Evolutionary conservation across 2,329 filamentous ascomycete genomes (phyloP).

Genomic region (Fusarium kyushuense): DNA sequence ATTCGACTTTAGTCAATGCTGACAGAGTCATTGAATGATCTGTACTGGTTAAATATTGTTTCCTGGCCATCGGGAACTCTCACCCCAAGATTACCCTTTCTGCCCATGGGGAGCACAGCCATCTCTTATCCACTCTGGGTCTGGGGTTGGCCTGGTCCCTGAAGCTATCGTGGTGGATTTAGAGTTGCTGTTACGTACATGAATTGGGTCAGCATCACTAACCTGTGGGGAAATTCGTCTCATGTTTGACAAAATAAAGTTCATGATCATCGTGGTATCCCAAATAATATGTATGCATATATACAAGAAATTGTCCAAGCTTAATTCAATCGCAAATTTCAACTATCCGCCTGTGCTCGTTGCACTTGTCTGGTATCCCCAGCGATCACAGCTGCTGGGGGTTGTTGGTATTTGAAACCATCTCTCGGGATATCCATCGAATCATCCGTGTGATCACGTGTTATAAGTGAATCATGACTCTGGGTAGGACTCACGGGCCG

Average conservation of each 20-base stretch:
- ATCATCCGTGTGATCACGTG: slow-evolving; percentile 34
- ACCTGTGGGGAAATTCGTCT: neutral
- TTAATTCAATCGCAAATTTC: slow-evolving; percentile 3
- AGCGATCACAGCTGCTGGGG: slow-evolving; percentile 34
- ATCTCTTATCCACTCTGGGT: slow-evolving; percentile 15
- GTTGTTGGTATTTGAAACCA: slow-evolving; percentile 20
- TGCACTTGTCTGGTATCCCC: slow-evolving; percentile 35
- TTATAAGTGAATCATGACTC: slow-evolving; percentile 48
- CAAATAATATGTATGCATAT: neutral
- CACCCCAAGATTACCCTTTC: neutral
- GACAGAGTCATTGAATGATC: too few relatives aligned
- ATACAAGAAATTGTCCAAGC: slow-evolving; percentile 1
- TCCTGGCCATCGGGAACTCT: too few relatives aligned
- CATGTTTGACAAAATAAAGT: slow-evolving; percentile 11
- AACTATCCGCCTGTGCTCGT: slow-evolving; percentile 23
- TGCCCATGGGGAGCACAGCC: slow-evolving; percentile 19
- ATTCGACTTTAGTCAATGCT: neutral
- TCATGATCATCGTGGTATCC: slow-evolving; percentile 9
- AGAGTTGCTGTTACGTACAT: slow-evolving; percentile 40
- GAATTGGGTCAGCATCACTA: neutral
- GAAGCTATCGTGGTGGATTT: slow-evolving; percentile 19
- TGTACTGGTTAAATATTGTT: neutral
- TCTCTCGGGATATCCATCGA: slow-evolving; percentile 31
- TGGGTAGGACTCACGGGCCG: slow-evolving; percentile 44
- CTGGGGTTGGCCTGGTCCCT: slow-evolving; percentile 27